Evolutionary conservation across 1,284 basidiomycete genomes (phyloP).

Genomic region (Butyriboletus appendiculatus): DNA sequence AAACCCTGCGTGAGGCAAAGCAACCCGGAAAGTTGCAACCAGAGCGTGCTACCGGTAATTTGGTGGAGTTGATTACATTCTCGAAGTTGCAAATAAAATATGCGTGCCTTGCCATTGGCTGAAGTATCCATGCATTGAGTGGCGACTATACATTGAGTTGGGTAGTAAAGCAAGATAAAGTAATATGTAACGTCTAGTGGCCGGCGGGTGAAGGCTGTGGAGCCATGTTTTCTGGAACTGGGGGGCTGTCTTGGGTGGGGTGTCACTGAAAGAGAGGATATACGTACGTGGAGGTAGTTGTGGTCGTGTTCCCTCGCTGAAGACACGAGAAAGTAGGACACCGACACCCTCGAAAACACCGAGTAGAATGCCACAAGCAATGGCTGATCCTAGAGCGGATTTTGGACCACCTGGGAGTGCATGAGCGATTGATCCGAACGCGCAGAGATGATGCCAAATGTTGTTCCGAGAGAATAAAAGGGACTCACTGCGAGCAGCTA

Average conservation of each 20-base stretch:
- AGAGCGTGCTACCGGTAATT: not conserved
- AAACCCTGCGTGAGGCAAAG: conserved; percentile 4
- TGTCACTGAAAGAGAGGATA: not conserved
- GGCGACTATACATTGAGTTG: conserved; percentile 41
- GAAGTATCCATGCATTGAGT: conserved; percentile 37
- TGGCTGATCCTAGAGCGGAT: conserved; percentile 86
- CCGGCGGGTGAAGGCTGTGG: conserved; percentile 25
- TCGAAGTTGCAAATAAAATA: not conserved
- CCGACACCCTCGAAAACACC: conserved; percentile 97
- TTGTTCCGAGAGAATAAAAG: not conserved
- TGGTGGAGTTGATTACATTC: not conserved
- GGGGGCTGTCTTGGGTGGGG: not conserved
- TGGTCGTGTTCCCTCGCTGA: conserved; percentile 80
- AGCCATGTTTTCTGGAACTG: conserved; percentile 36
- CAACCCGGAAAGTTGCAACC: not conserved
- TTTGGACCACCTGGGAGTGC: conserved; percentile 78
- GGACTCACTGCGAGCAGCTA: conserved; percentile 89
- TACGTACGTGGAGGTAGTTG: conserved; percentile 48
- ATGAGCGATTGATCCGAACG: conserved; percentile 12
- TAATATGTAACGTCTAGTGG: conserved; percentile 33
- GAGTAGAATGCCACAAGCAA: conserved; percentile 95
- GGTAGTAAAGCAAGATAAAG: conserved; percentile 33
- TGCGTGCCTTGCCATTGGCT: conserved; percentile 29
- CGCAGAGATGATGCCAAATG: not conserved
- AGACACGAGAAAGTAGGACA: conserved; percentile 81